Base-by-base conservation (phyloP, 1,139 yeast species). In the Arxiozyma telluris region DNA sequence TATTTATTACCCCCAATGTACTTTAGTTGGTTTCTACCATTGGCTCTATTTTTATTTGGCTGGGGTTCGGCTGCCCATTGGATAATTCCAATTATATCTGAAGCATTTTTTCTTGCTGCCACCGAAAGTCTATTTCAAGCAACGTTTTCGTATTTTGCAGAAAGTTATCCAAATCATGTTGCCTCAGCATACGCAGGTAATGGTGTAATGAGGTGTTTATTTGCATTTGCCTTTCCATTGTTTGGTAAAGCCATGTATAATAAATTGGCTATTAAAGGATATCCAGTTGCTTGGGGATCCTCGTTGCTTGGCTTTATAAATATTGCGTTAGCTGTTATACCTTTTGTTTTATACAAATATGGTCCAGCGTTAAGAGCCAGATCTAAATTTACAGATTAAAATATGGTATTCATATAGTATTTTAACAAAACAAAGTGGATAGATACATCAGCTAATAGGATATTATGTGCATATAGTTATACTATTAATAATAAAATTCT, bases 141-240 rank as follows among this genome's bases (percentile, higher is more conserved):
- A 3, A 60, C 66, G n/a, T 64, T 66, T 51, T 64, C 68, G 46
- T 70, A 69, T 55, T 54, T 69, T 50, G 65, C 67, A 2, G 56
- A 62, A 49, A 70, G 71, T 1, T 76, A 74, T 64, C 71, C 66
- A 53, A 66, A 72, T 53, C 76, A 73, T 60, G 66, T 77, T 61
- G 85, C 84, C 0, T 79, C 84, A 1, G 84, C 79, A 1, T 81
- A 79, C 65, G 84, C 84, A 1, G 77, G 80, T 30, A 80, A 80
- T 61, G 80, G 75, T 17, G 70, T 80, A 53, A 73, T 75, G 59
- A 72, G 85, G 60, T 73, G 83, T 39, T 42, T 23, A 1, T 47
- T 47, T n/a, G 87, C 83, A 0, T 82, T 82, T 42, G 79, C 78
- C 3, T 83, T 83, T 73, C 87, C 88, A 45, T 68, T 83, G 49